phyloP scores from a whole-genome alignment of 2,329 filamentous ascomycete species.

The Aspergillus vadensis region DNA sequence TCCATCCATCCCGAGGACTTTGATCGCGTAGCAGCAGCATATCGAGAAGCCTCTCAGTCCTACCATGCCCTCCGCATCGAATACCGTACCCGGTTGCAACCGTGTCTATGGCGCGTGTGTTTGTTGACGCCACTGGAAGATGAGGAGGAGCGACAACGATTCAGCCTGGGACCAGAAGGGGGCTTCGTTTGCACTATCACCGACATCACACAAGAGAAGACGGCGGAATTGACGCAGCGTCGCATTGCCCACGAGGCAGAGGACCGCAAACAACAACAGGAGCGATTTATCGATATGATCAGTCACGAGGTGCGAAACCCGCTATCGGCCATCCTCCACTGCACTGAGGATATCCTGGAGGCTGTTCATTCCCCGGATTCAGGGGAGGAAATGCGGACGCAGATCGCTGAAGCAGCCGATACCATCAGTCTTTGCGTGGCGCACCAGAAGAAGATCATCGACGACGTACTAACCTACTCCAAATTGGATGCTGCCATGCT shows the following conservation, averaged over 20 bases:
- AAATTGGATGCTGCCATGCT: slow-evolving; percentile 77
- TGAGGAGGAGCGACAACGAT: slow-evolving; percentile 12
- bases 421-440: slow-evolving; percentile 77
- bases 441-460: slow-evolving; percentile 78
- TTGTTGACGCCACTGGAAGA: slow-evolving; percentile 18
- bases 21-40: slow-evolving; percentile 16
- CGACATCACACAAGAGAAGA: slow-evolving; percentile 83
- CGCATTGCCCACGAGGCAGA: slow-evolving; percentile 77
- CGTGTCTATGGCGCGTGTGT: slow-evolving; percentile 24
- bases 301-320: slow-evolving; percentile 61
- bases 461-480: slow-evolving; percentile 71
- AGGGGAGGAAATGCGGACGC: slow-evolving; percentile 49
- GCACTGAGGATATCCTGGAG: slow-evolving; percentile 52
- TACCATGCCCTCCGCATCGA: slow-evolving; percentile 23
- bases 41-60: slow-evolving; percentile 6
- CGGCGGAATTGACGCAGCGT: slow-evolving; percentile 78
- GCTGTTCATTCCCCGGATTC: slow-evolving; percentile 17
- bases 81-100: slow-evolving; percentile 22
- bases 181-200: slow-evolving; percentile 58
- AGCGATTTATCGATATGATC: slow-evolving; percentile 78
- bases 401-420: slow-evolving; percentile 71
- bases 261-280: slow-evolving; percentile 76
- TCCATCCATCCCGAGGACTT: slow-evolving; percentile 26
- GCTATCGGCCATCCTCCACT: slow-evolving; percentile 60
- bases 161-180: slow-evolving; percentile 8